These are phyloP conservation scores for Chernovozyma aurita DNA, from an alignment of 1,139 yeast species.

Conservation along the genomic window DNA sequence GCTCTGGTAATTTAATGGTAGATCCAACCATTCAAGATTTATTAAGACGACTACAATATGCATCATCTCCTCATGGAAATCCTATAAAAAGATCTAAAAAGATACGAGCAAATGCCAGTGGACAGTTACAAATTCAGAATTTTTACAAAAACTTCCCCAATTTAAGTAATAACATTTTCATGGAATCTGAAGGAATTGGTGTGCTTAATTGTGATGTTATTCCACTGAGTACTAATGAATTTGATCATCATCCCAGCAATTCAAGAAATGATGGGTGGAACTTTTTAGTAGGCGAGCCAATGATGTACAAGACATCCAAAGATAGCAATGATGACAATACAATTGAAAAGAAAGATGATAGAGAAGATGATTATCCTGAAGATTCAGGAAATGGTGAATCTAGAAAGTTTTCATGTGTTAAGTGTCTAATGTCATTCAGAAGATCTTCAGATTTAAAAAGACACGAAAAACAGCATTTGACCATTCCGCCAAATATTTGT, in stretches of 20 bases:
- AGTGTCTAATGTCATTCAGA: slow-evolving; percentile 55
- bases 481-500: slow-evolving; percentile 65
- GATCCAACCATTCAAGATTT: slow-evolving; percentile 56
- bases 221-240: not conserved
- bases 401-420: slow-evolving; percentile 40
- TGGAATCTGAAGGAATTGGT: slow-evolving; percentile 11
- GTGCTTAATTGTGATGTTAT: not conserved
- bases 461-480: slow-evolving; percentile 57
- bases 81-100: slow-evolving; percentile 35
- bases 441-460: slow-evolving; percentile 62
- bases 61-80: slow-evolving; percentile 50
- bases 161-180: slow-evolving; percentile 38
- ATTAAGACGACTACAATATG: slow-evolving; percentile 47
- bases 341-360: slow-evolving; percentile 8
- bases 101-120: slow-evolving; percentile 37
- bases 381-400: slow-evolving; percentile 12
- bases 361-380: slow-evolving; percentile 9
- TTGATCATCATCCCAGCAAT: slow-evolving; percentile 4
- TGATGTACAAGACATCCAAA: slow-evolving; percentile 8
- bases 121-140: slow-evolving; percentile 41
- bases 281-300: slow-evolving; percentile 29
- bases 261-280: slow-evolving; percentile 31
- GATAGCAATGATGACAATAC: slow-evolving; percentile 1
- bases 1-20: slow-evolving; percentile 19
- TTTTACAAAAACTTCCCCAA: slow-evolving; percentile 43